phyloP scores from a whole-genome alignment of 257 asterid species.

The Capsicum rhomboideum region DNA sequence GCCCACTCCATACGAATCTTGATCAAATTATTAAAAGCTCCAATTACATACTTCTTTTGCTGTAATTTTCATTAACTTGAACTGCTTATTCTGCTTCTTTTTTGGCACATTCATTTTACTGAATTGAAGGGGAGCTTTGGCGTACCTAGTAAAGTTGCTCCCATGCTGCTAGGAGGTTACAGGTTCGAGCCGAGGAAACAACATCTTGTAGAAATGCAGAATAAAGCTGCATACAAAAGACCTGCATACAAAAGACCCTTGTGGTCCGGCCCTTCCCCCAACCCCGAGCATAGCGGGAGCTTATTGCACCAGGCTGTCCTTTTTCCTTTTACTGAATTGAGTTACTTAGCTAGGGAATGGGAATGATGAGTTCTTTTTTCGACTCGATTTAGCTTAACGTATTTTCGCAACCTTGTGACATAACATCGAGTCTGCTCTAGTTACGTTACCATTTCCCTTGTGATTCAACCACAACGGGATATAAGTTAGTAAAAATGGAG shows the following conservation, averaged over 20 bases:
- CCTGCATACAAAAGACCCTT: too few relatives aligned
- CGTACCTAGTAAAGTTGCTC: too few relatives aligned
- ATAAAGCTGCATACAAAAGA: too few relatives aligned
- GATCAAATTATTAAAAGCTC: slow-evolving; percentile 1
- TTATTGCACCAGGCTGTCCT: too few relatives aligned
- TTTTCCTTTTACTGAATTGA: neutral
- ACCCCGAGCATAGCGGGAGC: too few relatives aligned
- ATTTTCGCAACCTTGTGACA: neutral
- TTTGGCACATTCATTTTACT: neutral
- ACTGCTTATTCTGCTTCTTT: neutral
- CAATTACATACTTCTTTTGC: neutral
- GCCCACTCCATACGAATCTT: neutral
- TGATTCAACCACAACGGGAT: neutral
- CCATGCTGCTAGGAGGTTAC: too few relatives aligned
- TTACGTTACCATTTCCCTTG: neutral
- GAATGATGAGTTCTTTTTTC: neutral
- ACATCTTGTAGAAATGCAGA: too few relatives aligned
- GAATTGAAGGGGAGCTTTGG: too few relatives aligned
- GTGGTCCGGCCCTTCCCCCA: too few relatives aligned
- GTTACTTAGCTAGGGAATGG: neutral
- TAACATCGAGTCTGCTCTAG: neutral
- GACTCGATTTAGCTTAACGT: neutral
- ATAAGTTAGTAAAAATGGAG: neutral
- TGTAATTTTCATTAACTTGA: neutral
- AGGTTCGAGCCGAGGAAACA: too few relatives aligned